Evolutionary conservation across 441 rosid genomes (phyloP).

Genomic region (Adansonia rubrostipa): DNA sequence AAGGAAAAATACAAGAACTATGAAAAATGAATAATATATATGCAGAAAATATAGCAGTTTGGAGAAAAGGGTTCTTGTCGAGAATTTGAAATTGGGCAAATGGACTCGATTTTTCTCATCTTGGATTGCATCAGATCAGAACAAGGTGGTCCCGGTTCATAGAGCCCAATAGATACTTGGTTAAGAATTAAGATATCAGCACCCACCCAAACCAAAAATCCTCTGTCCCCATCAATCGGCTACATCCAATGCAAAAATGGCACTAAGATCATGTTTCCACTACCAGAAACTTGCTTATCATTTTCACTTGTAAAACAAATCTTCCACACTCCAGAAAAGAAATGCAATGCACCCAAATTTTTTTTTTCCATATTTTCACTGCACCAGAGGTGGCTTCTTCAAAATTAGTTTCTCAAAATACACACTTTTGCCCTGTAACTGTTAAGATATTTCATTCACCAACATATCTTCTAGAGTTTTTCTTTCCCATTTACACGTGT

Average conservation of each 20-base stretch:
- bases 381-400: conserved; percentile 10
- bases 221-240: background rate
- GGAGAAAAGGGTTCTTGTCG: background rate
- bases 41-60: background rate
- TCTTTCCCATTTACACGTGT: background rate
- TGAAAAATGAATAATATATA: background rate
- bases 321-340: background rate
- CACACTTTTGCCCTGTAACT: background rate
- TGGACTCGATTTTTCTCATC: background rate
- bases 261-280: background rate
- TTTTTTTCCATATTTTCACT: conserved; percentile 3
- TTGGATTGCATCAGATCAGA: background rate
- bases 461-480: background rate
- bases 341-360: background rate
- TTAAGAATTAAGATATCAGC: background rate
- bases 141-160: background rate
- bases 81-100: background rate
- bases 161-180: background rate
- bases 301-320: background rate
- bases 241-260: background rate
- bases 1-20: no score
- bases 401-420: background rate
- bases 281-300: background rate
- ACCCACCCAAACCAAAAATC: conserved; percentile 7
- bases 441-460: conserved; percentile 4